Evolutionary conservation across 768 basidiomycete genomes (phyloP), one percentile per base, ranked within the genome.

Genomic region (Paxillus ammoniavirescens): DNA sequence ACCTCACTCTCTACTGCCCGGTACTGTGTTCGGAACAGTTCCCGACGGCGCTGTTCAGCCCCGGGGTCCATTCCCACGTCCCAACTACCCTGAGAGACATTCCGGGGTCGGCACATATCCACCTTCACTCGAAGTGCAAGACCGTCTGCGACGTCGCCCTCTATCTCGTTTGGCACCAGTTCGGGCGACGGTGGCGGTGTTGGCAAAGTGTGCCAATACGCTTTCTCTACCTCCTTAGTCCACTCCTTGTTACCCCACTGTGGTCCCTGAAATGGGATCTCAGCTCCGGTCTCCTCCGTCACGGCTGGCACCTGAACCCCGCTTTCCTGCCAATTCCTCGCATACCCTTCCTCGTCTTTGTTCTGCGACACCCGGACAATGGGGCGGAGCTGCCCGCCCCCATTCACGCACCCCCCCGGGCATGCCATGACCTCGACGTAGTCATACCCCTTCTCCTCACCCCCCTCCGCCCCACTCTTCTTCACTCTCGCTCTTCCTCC

Each of bases 341-440:
- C 59, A 61, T 83, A 84, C 8, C 88, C 89, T 67, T 92, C 91
- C 49, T 73, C 82, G 63, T 93, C 61, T n/a, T 52, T 50, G 38
- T 65, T 64, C 41, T 66, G 67, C 26, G 61, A 50, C 7, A 49
- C 51, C 41, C 57, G 58, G 42, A 55, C 38, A 42, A 52, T 55
- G 21, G 56, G 59, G 33, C 63, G 56, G 40, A 69, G 69, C 75
- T 98, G 97, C 5, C 97, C 97, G 18, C 96, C 97, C 8, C 97
- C 97, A 67, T 98, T 98, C 40, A 97, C 92, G 69, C 97, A 98
- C 15, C 97, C 97, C 0, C 89, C 86, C 0, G 97, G 97, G 74
- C 97, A 99, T 33, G 97, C 97, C 97, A 99, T 98, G 57, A 99
- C 93, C 66, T 97, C 94, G 38, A 96, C 86, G 69, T 93, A 97